Evolutionary conservation across 176 grass and related monocot genomes (phyloP), one percentile per base, ranked within the genome.

Genomic region (Rhipidocladum racemiflorum): DNA sequence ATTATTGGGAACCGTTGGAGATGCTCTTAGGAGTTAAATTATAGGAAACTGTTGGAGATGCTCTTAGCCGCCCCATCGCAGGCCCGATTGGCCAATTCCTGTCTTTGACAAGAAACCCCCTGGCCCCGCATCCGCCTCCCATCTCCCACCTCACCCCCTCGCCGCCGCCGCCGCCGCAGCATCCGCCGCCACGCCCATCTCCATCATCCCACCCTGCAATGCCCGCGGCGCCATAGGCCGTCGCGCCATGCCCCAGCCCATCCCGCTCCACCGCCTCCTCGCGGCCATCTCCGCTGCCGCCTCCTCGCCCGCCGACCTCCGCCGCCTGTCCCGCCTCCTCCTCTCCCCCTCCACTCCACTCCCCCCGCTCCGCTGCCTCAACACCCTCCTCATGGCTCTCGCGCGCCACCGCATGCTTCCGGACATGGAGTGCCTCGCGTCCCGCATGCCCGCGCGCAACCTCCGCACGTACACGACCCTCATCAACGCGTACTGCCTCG

Each of bases 401-500:
- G 86, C 89, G 29, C 87, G 94, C 61, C 86, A 90, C 36, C 53
- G 74, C 42, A 84, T 94, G 94, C 81, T 88, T 50, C 56, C 79
- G 16, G 91, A 97, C 51, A 90, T 94, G 94, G 90, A 93, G 82
- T 86, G 80, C 32, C 75, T 97, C 43, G 86, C 87, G 12, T 50
- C 65, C 48, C 79, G 81, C 70, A 89, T 97, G 87, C 85, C 85
- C 35, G 50, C 53, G n/a, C 89, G 84, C 48, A 91, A 91, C 81
- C 64, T 94, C 36, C 87, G 56, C 80, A 94, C 91, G 21, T 94
- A 94, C 60, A 94, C 92, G 67, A 94, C 87, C 25, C 90, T 97
- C 74, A 90, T 94, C 77, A 94, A 97, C 84, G 89, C 87, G n/a
- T 83, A 89, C 72, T 97, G 94, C 77, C 90, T 90, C 83, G 82